Percentiles rank a stretch among this genome's conserved stretches.
phyloP scores from a whole-genome alignment of 2,329 filamentous ascomycete species.

The Zymoseptoria passerinii region DNA sequence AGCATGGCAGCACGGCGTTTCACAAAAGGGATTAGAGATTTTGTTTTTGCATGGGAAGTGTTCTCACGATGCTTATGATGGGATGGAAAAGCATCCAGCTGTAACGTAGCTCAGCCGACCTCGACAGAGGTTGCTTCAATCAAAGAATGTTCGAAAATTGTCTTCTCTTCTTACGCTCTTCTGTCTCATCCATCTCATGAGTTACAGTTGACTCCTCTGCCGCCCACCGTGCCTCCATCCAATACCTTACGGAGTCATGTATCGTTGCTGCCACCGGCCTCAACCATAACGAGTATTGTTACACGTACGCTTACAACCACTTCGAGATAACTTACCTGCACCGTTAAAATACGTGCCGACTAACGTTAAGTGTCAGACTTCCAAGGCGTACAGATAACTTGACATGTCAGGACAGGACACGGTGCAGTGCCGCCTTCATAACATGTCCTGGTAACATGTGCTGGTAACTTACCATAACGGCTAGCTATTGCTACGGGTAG shows the following conservation, averaged over 20 bases:
- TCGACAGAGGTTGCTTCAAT: background rate
- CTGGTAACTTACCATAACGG: background rate
- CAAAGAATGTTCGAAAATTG: background rate
- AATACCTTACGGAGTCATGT: no score
- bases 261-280: background rate
- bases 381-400: background rate
- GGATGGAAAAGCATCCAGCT: conserved; percentile 9
- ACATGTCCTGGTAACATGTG: background rate
- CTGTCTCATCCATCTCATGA: no score
- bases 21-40: conserved; percentile 5
- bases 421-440: background rate
- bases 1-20: conserved; percentile 16
- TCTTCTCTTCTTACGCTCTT: background rate
- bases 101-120: background rate
- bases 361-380: no score
- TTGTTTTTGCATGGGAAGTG: background rate
- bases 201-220: no score
- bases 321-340: background rate
- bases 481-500: background rate
- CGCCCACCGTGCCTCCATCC: no score
- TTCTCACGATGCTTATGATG: conserved; percentile 6
- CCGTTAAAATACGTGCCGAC: background rate
- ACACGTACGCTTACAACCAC: background rate
- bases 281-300: background rate
- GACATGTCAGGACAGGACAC: background rate